These are phyloP conservation scores for Diplodia corticola DNA, from an alignment of 2,329 filamentous ascomycete genomes.

Conservation along the genomic window DNA sequence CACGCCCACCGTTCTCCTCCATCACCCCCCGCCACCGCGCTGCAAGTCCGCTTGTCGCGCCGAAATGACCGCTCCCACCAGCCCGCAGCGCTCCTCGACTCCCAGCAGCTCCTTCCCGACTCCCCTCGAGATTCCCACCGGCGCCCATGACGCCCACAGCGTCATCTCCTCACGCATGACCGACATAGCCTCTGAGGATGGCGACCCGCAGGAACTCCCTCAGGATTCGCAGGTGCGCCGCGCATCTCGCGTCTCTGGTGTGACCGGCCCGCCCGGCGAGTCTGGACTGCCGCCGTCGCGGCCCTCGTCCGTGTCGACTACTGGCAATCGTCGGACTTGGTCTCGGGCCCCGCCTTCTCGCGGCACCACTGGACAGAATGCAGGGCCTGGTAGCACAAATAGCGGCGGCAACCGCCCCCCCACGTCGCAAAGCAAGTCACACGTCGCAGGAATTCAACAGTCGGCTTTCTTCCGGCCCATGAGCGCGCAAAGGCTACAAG, in stretches of 20 bases:
- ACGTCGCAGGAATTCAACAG: constrained; percentile 85
- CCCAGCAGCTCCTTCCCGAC: constrained; percentile 26
- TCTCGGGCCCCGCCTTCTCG: constrained; percentile 59
- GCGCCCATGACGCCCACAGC: constrained; percentile 27
- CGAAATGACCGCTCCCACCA: constrained; percentile 30
- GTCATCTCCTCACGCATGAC: constrained; percentile 53
- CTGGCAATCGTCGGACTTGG: constrained; percentile 50
- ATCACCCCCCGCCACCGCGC: constrained; percentile 24
- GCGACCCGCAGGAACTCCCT: constrained; percentile 35
- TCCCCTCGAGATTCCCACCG: constrained; percentile 25
- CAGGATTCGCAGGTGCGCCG: constrained; percentile 29
- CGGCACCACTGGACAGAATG: constrained; percentile 45
- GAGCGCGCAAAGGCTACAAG: constrained; percentile 93
- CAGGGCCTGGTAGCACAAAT: neutral
- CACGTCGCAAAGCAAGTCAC: constrained; percentile 75
- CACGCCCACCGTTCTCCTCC: constrained; percentile 26
- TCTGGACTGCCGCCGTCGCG: constrained; percentile 50
- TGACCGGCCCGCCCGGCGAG: constrained; percentile 50
- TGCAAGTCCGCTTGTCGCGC: constrained; percentile 26
- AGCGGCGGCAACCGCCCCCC: constrained; percentile 46
- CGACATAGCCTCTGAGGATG: constrained; percentile 57
- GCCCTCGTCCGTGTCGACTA: constrained; percentile 45
- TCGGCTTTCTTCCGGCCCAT: constrained; percentile 94
- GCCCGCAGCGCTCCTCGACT: constrained; percentile 33
- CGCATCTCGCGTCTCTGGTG: constrained; percentile 39